Evolutionary conservation across 306 rosid genomes (phyloP), one percentile per base, ranked within the genome.

Genomic region (Ochetophila trinervis): DNA sequence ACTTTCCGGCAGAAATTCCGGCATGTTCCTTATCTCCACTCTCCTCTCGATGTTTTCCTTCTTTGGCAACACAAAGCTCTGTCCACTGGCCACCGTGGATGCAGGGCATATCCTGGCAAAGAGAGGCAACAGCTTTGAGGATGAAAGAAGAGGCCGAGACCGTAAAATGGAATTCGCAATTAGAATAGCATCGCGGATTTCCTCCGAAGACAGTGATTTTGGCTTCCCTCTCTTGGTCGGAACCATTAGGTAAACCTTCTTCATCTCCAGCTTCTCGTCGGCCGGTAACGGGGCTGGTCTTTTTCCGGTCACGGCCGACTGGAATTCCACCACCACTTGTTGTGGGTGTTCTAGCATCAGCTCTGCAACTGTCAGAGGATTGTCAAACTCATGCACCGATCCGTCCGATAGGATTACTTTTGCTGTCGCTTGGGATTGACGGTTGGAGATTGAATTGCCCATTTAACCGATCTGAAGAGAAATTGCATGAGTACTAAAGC

Each of bases 281-380:
- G 98, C 96, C 1, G 93, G 82, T 55, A 92, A 74, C 0, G 98
- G 86, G 2, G 65, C 65, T 21, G 90, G 90, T 56, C 78, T 71
- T 70, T 66, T 85, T 12, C 70, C 74, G 0, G 68, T 60, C 34
- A 87, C 9, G 5, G 88, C 87, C 0, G 91, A 67, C 19, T 60
- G 58, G 22, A 86, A 80, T 34, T 93, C 98, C 4, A 89, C 86
- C 49, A 93, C 98, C 4, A 88, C 96, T 1, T 89, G 88, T n/a
- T 80, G 92, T 1, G 97, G 95, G 69, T 93, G 81, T 35, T 89
- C 98, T 44, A 89, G 34, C 98, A 93, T 93, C 5, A 93, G 66
- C 84, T 89, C 98, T 8, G 94, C 98, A 21, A 35, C 98, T 0
- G 84, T 86, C 22, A 87, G 0, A 1, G 85, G 82, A 3, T 83